Base-by-base conservation (phyloP, 2,329 filamentous ascomycete species). In the Trichoderma cornu-damae region DNA sequence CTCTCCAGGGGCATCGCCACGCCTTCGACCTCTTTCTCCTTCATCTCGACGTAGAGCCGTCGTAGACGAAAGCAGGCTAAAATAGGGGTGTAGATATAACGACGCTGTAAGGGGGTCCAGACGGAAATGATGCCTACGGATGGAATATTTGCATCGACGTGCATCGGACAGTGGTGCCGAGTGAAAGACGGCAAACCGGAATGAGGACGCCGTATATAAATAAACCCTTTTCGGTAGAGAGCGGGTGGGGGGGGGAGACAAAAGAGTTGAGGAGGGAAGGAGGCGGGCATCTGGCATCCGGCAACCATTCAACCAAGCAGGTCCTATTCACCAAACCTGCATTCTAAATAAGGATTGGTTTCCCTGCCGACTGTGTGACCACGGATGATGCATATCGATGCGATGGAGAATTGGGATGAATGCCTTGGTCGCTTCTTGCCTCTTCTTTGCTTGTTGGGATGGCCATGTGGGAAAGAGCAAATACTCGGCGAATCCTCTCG, bases 31-130 rank as follows among this genome's bases (percentile, higher is more conserved):
- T 44, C 50, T 34, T 59, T 44, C 32, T 16, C 30, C 24, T 55
- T 50, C 57, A 59, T 55, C 44, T 37, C 24, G 32, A 28, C 24
- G 40, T 26, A 50, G 26, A 30, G 11, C 26, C 37, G 18, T 9
- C n/a, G n/a, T n/a, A n/a, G 46, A 37, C 26, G 44, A 50, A 42
- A 46, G 47, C 22, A 22, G 24, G 30, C 14, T 14, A n/a, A 28
- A 30, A 48, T 49, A 28, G 38, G 46, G 12, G 22, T 55, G 37
- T n/a, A 50, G 46, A 38, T 48, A 59, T 42, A 51, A 59, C 53
- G 46, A 59, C 53, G 46, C 51, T 59, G 57, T 37, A 51, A 20
- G 35, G 35, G 35, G 35, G 35, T 40, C 32, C 40, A 47, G 52
- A 37, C 43, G 20, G 28, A 51, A 56, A 56, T 20, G 40, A 44